Evolutionary conservation across 2,329 filamentous ascomycete species (phyloP), one percentile per base, ranked within the genome.

Genomic region (Aspergillus amoenus): DNA sequence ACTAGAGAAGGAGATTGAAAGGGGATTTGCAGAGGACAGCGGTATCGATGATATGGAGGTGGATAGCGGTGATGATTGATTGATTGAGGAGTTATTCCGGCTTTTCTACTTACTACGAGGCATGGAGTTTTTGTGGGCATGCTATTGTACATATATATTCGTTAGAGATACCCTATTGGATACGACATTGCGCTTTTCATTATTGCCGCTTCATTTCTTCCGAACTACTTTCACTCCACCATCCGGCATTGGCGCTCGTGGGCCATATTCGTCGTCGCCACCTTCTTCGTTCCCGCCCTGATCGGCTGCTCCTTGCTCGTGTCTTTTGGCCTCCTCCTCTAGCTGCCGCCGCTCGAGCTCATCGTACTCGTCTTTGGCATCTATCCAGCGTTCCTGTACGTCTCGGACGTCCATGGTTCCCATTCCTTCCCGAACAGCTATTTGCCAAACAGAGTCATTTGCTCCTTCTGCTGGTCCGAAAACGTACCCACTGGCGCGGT

Each of bases 391-490:
- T 78, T 99, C 94, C 76, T 99, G 94, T 61, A 97, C 88, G 74
- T 99, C 93, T 58, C 88, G 81, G 9, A 92, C 86, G 66, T 95
- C 92, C 81, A 96, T 86, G 37, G 86, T 84, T 57, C 83, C 82
- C 64, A 82, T 78, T 2, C 83, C 82, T 61, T 87, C 83, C 56
- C 92, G 86, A 86, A 97, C 96, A 3, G 94, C 91, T 44, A 97
- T 87, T 69, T 95, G 91, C 94, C 94, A 99, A n/a, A 99, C 85
- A 6, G 89, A 93, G 72, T 99, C 93, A 66, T 97, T 97, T 45
- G 92, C 91, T 2, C 92, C 93, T 71, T 97, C 91, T 0, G 91
- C 89, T 5, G 88, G 84, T 0, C 93, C 93, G 77, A 99, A 97
- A 1, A 92, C 89, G 76, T 97, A 97, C 0, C 94, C 94, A 9